These are phyloP conservation scores for Globisporangium yorkense DNA, from an alignment of 352 stramenopile genomes.

Conservation along the genomic window DNA sequence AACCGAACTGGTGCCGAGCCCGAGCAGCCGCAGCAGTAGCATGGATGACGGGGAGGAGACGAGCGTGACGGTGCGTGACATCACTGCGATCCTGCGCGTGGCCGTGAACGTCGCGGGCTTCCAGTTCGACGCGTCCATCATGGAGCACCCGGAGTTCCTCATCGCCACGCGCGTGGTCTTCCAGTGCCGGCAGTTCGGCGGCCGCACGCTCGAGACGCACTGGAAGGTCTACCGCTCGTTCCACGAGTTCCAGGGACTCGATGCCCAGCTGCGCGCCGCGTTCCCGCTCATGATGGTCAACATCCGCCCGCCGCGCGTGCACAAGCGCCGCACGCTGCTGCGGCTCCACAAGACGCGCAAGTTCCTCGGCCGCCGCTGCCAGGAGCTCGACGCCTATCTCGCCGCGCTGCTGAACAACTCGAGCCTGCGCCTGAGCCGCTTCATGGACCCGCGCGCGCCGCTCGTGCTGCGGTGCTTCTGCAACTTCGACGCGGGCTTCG, in stretches of 20 bases:
- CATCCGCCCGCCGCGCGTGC: conserved; percentile 35
- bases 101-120: conserved; percentile 49
- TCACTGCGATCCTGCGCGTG: conserved; percentile 63
- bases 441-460: conserved; percentile 63
- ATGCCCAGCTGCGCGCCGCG: conserved; percentile 55
- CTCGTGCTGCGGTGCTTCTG: conserved; percentile 75
- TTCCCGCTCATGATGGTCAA: conserved; percentile 63
- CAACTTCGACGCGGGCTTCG: conserved; percentile 74
- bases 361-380: conserved; percentile 54
- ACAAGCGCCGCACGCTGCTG: conserved; percentile 57
- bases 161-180: conserved; percentile 60
- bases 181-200: conserved; percentile 48
- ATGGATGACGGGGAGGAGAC: background rate
- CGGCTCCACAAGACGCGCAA: conserved; percentile 40
- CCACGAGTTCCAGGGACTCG: conserved; percentile 66
- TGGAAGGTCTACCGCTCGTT: conserved; percentile 70
- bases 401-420: conserved; percentile 25
- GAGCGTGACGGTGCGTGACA: conserved; percentile 39
- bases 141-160: conserved; percentile 75
- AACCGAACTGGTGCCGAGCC: background rate
- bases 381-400: conserved; percentile 68
- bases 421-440: conserved; percentile 58
- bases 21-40: background rate
- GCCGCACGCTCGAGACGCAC: conserved; percentile 40
- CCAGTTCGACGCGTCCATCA: conserved; percentile 69